Percentiles rank a stretch among this genome's conserved stretches.
phyloP scores from a whole-genome alignment of 768 basidiomycete species.

The Boletus huronensis region DNA sequence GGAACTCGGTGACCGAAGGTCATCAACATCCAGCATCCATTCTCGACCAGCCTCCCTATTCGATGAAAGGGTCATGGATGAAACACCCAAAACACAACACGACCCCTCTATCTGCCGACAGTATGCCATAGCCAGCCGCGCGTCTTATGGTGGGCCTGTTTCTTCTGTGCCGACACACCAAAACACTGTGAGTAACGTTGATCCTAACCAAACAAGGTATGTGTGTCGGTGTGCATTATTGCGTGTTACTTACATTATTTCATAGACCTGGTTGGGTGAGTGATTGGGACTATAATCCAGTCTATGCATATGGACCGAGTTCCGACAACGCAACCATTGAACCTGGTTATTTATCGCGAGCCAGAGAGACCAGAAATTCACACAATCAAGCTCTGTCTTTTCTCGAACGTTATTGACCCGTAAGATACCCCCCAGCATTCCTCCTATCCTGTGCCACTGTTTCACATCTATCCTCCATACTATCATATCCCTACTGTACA shows the following conservation, averaged over 20 bases:
- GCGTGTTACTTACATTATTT: neutral
- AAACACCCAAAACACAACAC: neutral
- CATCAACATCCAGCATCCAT: constrained; percentile 9
- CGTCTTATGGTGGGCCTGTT: constrained; percentile 1
- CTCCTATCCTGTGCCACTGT: neutral
- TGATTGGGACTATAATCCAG: constrained; percentile 18
- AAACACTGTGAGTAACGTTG: neutral
- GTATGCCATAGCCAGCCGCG: neutral
- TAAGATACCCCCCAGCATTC: neutral
- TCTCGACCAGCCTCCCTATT: constrained; percentile 10
- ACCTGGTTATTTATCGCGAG: constrained; percentile 3
- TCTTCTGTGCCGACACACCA: constrained; percentile 4
- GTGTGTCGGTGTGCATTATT: neutral
- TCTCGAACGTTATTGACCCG: constrained; percentile 12
- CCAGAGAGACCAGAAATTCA: neutral
- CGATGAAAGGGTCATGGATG: constrained; percentile 4
- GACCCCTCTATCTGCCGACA: neutral
- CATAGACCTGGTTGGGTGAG: constrained; percentile 14
- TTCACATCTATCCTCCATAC: constrained; percentile 2
- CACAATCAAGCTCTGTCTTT: constrained; percentile 11
- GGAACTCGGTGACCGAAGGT: constrained; percentile 8
- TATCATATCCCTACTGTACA: constrained; percentile 17
- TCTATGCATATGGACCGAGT: constrained; percentile 8
- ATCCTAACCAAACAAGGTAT: constrained; percentile 13
- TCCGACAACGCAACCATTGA: constrained; percentile 1